A percentile compares a stretch with the other conserved stretches of the same genome.
phyloP scores from a whole-genome alignment of 2,329 filamentous ascomycete species.

The Nothophoma quercina region DNA sequence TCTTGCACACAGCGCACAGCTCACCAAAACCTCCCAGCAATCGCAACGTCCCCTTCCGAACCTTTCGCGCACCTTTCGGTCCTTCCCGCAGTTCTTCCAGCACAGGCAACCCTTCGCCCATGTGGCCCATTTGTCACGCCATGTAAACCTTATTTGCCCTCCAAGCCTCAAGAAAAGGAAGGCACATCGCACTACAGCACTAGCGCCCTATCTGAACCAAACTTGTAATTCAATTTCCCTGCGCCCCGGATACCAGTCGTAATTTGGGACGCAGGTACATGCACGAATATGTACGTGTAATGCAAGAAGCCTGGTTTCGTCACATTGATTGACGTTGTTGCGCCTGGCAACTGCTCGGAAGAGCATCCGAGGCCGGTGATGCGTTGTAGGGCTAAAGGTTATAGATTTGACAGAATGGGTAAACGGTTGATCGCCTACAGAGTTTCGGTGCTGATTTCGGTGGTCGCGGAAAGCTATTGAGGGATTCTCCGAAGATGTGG shows the following conservation, averaged over 20 bases:
- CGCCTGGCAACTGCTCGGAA: neutral
- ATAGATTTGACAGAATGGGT: neutral
- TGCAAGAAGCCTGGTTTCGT: slow-evolving; percentile 9
- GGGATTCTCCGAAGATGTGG: neutral
- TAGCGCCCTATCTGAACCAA: slow-evolving; percentile 16
- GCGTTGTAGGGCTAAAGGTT: slow-evolving; percentile 4
- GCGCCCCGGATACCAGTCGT: slow-evolving; percentile 1
- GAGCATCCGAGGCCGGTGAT: neutral
- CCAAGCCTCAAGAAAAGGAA: slow-evolving; percentile 9
- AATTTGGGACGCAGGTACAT: neutral
- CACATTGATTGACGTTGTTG: slow-evolving; percentile 8
- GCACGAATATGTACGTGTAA: neutral
- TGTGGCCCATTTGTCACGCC: slow-evolving; percentile 18
- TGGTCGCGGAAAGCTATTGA: neutral
- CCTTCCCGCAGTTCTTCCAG: slow-evolving; percentile 8
- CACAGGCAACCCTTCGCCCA: slow-evolving; percentile 5
- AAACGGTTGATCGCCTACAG: neutral
- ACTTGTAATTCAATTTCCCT: slow-evolving; percentile 8
- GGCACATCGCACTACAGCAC: slow-evolving; percentile 10
- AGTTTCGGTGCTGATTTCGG: neutral
- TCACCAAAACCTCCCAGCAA: slow-evolving; percentile 9
- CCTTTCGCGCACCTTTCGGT: slow-evolving; percentile 9
- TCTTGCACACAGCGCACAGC: slow-evolving; percentile 5
- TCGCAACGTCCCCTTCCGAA: slow-evolving; percentile 6
- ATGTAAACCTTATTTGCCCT: slow-evolving; percentile 10